phyloP scores from a whole-genome alignment of 768 basidiomycete species.

The Auricularia sp. region DNA sequence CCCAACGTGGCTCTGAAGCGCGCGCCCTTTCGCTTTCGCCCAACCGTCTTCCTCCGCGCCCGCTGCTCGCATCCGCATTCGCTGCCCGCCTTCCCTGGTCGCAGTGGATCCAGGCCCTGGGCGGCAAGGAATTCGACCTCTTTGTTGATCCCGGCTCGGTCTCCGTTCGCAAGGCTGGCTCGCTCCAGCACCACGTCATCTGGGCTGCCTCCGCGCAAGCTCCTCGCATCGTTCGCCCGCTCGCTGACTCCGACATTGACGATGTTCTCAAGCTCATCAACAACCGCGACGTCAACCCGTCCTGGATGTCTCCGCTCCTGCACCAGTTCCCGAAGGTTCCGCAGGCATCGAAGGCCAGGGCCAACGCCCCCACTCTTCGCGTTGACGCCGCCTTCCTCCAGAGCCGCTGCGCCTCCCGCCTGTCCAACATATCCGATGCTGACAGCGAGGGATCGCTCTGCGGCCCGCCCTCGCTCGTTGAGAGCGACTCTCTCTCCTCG shows the following conservation, averaged over 20 bases:
- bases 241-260: constrained; percentile 58
- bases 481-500: constrained; percentile 44
- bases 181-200: constrained; percentile 10
- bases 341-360: constrained; percentile 6
- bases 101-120: constrained; percentile 65
- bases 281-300: constrained; percentile 64
- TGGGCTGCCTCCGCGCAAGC: constrained; percentile 11
- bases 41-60: constrained; percentile 54
- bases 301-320: constrained; percentile 57
- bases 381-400: neutral
- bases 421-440: constrained; percentile 1
- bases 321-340: constrained; percentile 44
- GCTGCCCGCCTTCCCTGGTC: constrained; percentile 67
- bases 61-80: constrained; percentile 61
- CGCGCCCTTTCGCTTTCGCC: constrained; percentile 70
- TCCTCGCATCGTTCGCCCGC: constrained; percentile 7
- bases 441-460: constrained; percentile 1
- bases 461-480: constrained; percentile 16
- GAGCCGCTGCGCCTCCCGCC: constrained; percentile 1
- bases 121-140: constrained; percentile 63
- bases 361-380: neutral
- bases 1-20: constrained; percentile 56
- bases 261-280: constrained; percentile 66
- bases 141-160: constrained; percentile 75
- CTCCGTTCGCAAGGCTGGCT: constrained; percentile 42